These are phyloP conservation scores for Cercospora janseana DNA, from an alignment of 2,329 filamentous ascomycete species.

Conservation along the genomic window DNA sequence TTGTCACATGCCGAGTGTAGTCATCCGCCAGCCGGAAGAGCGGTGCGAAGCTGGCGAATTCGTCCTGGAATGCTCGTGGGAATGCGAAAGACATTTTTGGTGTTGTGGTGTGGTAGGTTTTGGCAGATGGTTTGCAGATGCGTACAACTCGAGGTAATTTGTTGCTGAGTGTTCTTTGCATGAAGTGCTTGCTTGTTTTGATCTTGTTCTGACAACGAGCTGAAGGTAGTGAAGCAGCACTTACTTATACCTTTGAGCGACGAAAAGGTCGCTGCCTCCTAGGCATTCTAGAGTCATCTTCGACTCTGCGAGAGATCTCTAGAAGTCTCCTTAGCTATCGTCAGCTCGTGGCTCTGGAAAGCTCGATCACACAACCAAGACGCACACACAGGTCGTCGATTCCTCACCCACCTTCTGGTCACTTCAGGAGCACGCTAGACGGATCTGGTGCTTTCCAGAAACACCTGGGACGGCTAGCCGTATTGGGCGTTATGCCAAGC, in stretches of 20 bases:
- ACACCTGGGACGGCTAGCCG: constrained; percentile 5
- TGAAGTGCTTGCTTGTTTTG: constrained; percentile 25
- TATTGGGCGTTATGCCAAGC: not conserved
- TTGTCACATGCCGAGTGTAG: constrained; percentile 40
- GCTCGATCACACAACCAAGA: too few relatives aligned
- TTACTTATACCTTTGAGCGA: constrained; percentile 23
- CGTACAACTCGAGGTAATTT: constrained; percentile 34
- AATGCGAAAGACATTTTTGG: constrained; percentile 41
- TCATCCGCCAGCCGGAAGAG: constrained; percentile 52
- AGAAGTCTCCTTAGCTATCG: constrained; percentile 17
- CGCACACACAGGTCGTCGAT: too few relatives aligned
- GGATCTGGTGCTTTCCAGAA: constrained; percentile 16
- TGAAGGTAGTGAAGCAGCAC: constrained; percentile 5
- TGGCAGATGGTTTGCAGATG: constrained; percentile 27
- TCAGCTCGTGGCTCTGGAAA: too few relatives aligned
- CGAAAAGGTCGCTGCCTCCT: constrained; percentile 3
- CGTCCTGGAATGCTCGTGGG: constrained; percentile 39
- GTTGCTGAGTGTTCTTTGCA: constrained; percentile 32
- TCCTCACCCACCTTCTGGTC: too few relatives aligned
- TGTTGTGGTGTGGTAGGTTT: constrained; percentile 28
- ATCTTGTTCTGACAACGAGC: constrained; percentile 29
- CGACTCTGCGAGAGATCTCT: constrained; percentile 20
- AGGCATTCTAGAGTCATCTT: constrained; percentile 17
- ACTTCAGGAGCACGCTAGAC: constrained; percentile 16
- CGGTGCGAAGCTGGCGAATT: constrained; percentile 37